Conservation (phyloP, 768 basidiomycete genomes). For the Glaciozyma antarctica region DNA sequence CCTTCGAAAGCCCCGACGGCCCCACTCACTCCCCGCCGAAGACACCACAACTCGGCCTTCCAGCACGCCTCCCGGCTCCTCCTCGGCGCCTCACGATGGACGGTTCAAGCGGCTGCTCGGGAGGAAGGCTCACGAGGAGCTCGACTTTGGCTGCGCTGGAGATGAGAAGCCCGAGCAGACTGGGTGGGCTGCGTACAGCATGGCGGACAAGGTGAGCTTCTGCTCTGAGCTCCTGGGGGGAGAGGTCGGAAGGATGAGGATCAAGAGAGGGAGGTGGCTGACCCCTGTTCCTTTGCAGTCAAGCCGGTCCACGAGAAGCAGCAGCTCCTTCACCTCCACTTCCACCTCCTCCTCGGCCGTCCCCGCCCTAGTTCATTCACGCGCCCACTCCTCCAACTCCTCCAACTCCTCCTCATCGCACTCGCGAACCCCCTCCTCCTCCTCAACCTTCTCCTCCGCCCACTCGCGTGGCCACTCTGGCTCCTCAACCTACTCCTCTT, state of each 20-base stretch:
- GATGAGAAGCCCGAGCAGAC: neutral
- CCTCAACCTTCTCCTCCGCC: conserved; percentile 9
- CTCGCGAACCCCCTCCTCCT: conserved; percentile 9
- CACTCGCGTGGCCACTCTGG: conserved; percentile 27
- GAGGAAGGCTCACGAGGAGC: conserved; percentile 1
- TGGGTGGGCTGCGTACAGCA: conserved; percentile 2
- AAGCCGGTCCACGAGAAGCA: too few relatives aligned
- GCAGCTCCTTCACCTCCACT: too few relatives aligned
- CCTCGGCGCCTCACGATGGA: neutral
- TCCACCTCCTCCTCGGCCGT: too few relatives aligned
- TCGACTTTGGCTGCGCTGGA: conserved; percentile 29
- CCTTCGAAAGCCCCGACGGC: too few relatives aligned
- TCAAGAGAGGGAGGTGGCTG: too few relatives aligned
- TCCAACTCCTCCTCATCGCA: conserved; percentile 1
- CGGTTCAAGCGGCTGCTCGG: neutral
- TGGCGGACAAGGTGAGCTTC: conserved; percentile 20
- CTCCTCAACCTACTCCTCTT: conserved; percentile 17
- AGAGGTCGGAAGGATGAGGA: too few relatives aligned
- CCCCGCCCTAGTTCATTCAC: too few relatives aligned
- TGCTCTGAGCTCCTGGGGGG: neutral
- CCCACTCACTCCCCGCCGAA: too few relatives aligned
- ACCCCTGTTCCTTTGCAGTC: too few relatives aligned
- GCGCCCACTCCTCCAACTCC: neutral
- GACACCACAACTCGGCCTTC: neutral
- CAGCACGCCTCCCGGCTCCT: neutral